A percentile compares a stretch with the other conserved stretches of the same genome.
These are phyloP conservation scores for Theileria parva DNA, from an alignment of 169 alveolate species.

Conservation along the genomic window DNA sequence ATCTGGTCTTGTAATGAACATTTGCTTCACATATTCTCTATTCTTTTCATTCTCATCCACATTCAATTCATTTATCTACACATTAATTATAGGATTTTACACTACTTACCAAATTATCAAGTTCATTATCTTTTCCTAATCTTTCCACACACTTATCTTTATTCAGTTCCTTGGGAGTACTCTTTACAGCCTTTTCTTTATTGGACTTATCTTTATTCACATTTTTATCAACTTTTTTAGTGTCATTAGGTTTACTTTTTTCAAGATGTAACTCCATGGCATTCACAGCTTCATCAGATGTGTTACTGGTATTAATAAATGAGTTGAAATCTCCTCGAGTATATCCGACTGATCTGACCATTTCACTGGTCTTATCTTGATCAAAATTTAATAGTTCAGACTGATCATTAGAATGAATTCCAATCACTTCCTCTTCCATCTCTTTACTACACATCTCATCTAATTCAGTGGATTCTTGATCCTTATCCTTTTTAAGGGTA, in stretches of 20 bases:
- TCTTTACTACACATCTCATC: slow-evolving; percentile 21
- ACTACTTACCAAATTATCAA: slow-evolving; percentile 40
- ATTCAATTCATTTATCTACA: slow-evolving; percentile 7
- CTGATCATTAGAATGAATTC: neutral
- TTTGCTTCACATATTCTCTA: slow-evolving; percentile 15
- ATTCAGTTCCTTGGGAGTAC: neutral
- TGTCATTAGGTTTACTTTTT: neutral
- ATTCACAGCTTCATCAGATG: neutral
- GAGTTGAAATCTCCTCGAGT: neutral
- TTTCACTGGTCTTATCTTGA: neutral
- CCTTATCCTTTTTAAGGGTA: neutral
- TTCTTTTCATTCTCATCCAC: slow-evolving; percentile 13
- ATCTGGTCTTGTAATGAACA: slow-evolving; percentile 54
- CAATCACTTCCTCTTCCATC: slow-evolving; percentile 11
- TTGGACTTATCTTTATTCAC: neutral
- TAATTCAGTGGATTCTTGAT: neutral
- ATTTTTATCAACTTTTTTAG: neutral
- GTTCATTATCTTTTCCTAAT: slow-evolving; percentile 26
- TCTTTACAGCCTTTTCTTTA: neutral
- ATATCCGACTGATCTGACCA: neutral
- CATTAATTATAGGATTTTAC: slow-evolving; percentile 5
- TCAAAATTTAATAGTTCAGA: neutral
- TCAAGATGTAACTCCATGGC: neutral
- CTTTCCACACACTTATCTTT: neutral
- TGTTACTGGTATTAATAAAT: neutral